phyloP scores from a whole-genome alignment of 805 yeast species.

The Kuraishia floccosa region DNA sequence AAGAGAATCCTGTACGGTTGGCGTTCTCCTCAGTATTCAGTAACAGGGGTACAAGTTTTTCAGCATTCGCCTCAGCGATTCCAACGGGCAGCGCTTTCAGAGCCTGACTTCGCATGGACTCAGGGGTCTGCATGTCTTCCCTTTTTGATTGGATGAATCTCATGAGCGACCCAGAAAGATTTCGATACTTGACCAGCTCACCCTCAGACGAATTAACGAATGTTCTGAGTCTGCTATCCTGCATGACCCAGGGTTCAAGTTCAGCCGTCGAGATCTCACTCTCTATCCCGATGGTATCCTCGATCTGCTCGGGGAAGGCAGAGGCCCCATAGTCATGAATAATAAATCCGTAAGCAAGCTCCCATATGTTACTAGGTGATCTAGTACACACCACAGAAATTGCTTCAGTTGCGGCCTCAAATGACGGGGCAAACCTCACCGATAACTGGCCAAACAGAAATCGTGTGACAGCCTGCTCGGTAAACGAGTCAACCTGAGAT shows the following conservation, averaged over 20 bases:
- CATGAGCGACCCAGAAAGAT: not conserved
- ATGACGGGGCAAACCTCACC: conserved; percentile 72
- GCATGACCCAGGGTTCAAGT: no score
- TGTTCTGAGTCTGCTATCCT: no score
- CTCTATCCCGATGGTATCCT: not conserved
- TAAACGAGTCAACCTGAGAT: conserved; percentile 9
- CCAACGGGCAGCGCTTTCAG: conserved; percentile 46
- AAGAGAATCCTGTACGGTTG: no score
- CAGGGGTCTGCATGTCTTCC: conserved; percentile 8
- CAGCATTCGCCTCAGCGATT: conserved; percentile 56
- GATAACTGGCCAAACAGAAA: conserved; percentile 62
- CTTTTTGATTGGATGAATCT: not conserved
- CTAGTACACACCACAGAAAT: conserved; percentile 34
- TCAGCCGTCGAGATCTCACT: not conserved
- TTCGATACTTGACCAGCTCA: no score
- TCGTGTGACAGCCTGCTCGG: conserved; percentile 25
- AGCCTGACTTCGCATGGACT: conserved; percentile 40
- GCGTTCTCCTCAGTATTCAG: no score
- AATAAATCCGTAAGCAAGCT: conserved; percentile 19
- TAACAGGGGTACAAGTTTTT: conserved; percentile 46
- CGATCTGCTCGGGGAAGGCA: conserved; percentile 3
- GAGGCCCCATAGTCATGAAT: not conserved
- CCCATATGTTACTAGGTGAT: conserved; percentile 43
- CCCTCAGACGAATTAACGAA: no score
- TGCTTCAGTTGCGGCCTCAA: conserved; percentile 65